Conservation (phyloP, 306 rosid genomes). For the Hippophae rhamnoides region DNA sequence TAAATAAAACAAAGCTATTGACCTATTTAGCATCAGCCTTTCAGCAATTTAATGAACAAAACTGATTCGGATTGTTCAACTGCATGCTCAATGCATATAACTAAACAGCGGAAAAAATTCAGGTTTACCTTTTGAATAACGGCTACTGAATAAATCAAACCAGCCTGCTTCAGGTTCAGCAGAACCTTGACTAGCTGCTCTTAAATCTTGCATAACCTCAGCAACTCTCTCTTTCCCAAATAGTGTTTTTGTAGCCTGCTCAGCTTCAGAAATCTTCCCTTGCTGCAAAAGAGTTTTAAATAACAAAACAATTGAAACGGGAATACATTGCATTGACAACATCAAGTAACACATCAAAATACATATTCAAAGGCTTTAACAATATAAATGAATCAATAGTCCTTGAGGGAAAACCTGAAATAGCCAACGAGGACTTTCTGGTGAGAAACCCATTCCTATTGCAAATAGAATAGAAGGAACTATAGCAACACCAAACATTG, state of each 20-base stretch:
- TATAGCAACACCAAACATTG: slow-evolving; percentile 82
- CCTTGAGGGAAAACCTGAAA: slow-evolving; percentile 54
- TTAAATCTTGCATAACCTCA: slow-evolving; percentile 55
- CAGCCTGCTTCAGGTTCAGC: slow-evolving; percentile 92
- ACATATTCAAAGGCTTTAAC: slow-evolving; percentile 9
- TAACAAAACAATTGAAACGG: slow-evolving; percentile 12
- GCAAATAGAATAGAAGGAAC: slow-evolving; percentile 83
- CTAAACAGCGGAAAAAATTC: neutral
- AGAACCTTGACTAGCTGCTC: slow-evolving; percentile 62
- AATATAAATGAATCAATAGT: slow-evolving; percentile 9
- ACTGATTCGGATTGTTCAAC: neutral
- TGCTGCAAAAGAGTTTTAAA: slow-evolving; percentile 45
- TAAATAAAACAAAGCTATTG: too few species aligned
- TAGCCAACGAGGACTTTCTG: slow-evolving; percentile 98
- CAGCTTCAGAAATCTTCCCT: slow-evolving; percentile 75
- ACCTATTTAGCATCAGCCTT: too few species aligned
- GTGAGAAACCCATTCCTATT: slow-evolving; percentile 80
- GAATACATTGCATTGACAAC: slow-evolving; percentile 8
- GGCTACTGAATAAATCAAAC: slow-evolving; percentile 87
- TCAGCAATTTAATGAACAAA: too few species aligned
- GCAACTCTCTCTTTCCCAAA: slow-evolving; percentile 79
- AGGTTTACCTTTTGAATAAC: slow-evolving; percentile 76
- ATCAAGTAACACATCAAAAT: neutral
- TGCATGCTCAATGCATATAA: neutral
- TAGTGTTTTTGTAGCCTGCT: slow-evolving; percentile 57